Percentiles rank a stretch among this genome's conserved stretches.
phyloP scores from a whole-genome alignment of 169 alveolate genomes.

The Cyclospora cayetanensis region DNA sequence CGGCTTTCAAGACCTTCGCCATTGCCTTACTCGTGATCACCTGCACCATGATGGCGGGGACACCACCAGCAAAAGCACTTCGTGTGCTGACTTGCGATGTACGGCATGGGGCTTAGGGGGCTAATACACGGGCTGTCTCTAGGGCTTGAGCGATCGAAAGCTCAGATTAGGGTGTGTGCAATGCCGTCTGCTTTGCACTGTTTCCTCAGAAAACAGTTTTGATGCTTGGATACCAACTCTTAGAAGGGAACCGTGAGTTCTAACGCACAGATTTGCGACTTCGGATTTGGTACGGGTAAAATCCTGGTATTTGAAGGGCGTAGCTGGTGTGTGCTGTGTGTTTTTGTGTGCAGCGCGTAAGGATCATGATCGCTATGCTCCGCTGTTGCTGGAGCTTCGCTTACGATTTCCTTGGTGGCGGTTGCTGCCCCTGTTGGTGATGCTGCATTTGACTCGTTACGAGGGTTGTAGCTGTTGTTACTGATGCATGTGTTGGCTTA shows the following conservation, averaged over 20 bases:
- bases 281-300: background rate
- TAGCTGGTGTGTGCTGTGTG: too few species aligned
- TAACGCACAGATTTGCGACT: too few species aligned
- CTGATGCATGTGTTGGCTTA: background rate
- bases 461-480: constrained; percentile 8
- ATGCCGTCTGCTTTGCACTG: background rate
- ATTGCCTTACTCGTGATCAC: too few species aligned
- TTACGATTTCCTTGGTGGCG: background rate
- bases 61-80: too few species aligned
- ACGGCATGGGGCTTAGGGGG: background rate
- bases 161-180: background rate
- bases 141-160: background rate
- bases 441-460: background rate
- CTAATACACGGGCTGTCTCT: too few species aligned
- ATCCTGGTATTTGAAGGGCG: too few species aligned
- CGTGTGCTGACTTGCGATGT: too few species aligned
- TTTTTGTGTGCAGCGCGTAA: constrained; percentile 4
- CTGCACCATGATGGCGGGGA: too few species aligned
- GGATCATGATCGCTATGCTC: background rate
- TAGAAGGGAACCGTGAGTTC: background rate
- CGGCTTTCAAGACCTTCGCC: too few species aligned
- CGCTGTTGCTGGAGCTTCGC: background rate
- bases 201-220: background rate
- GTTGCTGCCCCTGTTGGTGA: background rate
- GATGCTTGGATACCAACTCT: background rate